Base-by-base conservation (phyloP, 2,329 filamentous ascomycete genomes). In the Thermomyces lanuginosus region DNA sequence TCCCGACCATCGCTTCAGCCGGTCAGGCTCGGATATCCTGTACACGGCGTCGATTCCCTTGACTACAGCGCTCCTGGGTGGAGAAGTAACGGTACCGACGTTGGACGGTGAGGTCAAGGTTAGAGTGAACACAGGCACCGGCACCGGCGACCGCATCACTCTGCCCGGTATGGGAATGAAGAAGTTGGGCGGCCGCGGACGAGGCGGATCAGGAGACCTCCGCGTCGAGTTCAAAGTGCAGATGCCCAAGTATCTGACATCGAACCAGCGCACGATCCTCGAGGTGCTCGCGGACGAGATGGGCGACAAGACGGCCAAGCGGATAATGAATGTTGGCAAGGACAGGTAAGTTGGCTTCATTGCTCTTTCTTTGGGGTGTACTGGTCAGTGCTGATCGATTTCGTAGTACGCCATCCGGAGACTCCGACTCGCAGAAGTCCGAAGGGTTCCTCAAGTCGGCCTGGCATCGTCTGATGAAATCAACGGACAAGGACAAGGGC, bases 211-310 rank as follows among this genome's bases (percentile, higher is more conserved):
- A 16, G 89, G 89, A 37, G 89, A 98, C 46, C 58, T 98, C 33
- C 76, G 72, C 48, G 83, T 98, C 5, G 86, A 98, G 51, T 98
- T 92, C 66, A 82, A 82, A 51, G 80, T 98, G 23, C 62, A 69
- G 29, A 92, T 95, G 81, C 89, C 89, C 23, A 95, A 92, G 58
- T 93, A 86, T 45, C 64, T 98, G 37, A 82, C 69, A 29, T 69
- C 77, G 23, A 95, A 92, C 57, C 84, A 98, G 60, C 69, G 89
- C 28, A 91, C 81, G 1, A 78, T 98, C 32, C 59, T 92, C 22
- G 89, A 98, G 60, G 86, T 95, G 71, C 69, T 98, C 37, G 89
- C 89, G 5, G 84, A 98, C 43, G 89, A 98, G 60, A 77, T 98
- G 72, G 76, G 70, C 20, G 89, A 98, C 55, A 83, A 84, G 61